Conservation (phyloP, 2,329 filamentous ascomycete genomes). For the Colletotrichum scovillei region DNA sequence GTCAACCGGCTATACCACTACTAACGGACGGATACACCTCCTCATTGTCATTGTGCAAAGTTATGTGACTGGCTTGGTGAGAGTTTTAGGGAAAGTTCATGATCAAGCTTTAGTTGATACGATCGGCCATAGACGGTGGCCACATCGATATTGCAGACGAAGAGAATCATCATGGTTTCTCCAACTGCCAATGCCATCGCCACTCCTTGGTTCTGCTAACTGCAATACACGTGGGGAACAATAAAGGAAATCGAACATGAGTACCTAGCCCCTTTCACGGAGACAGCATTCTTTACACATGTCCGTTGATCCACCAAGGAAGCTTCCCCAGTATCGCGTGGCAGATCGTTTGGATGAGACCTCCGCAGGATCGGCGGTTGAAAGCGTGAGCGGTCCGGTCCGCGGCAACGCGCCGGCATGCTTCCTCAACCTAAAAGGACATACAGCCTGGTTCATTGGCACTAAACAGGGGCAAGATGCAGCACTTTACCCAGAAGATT, state of each 20-base stretch:
- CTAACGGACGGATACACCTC: background rate
- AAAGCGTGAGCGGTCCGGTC: slow-evolving; percentile 19
- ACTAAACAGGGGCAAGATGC: slow-evolving; percentile 30
- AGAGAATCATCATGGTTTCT: no score
- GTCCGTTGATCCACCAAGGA: background rate
- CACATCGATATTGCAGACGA: no score
- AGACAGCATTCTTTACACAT: background rate
- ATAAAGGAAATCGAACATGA: background rate
- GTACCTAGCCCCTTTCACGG: background rate
- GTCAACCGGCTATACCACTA: background rate
- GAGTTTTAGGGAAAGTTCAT: no score
- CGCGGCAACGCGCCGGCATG: slow-evolving; percentile 1
- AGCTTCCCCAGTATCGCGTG: background rate
- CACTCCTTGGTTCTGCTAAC: background rate
- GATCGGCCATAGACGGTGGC: no score
- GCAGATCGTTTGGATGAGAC: slow-evolving; percentile 9
- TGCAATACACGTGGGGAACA: background rate
- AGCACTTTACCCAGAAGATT: slow-evolving; percentile 1
- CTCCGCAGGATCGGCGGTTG: slow-evolving; percentile 9
- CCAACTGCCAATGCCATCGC: no score
- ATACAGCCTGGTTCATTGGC: background rate
- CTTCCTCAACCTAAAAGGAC: background rate
- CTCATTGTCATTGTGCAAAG: background rate
- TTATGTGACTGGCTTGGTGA: no score
- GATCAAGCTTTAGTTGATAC: no score